Conservation (phyloP, 139 green algal species). For the Chlamydomonas urium region DNA sequence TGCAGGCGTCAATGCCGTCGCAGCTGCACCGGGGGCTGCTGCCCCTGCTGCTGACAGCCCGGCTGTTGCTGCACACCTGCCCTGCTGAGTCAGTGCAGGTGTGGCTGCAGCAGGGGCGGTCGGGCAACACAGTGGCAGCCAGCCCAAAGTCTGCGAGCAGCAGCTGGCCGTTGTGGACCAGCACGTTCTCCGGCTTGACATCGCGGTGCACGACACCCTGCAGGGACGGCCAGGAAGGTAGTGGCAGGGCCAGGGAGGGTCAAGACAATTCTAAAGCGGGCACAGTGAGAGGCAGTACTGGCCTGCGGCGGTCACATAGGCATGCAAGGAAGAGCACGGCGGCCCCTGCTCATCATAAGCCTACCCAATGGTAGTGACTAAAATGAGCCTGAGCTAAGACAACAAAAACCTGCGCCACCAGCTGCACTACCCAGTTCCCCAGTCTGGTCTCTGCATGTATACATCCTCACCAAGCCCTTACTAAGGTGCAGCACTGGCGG, state of each 20-base stretch:
- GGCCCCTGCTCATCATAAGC: neutral
- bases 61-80: too few relatives aligned
- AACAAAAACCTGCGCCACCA: too few relatives aligned
- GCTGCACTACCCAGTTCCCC: too few relatives aligned
- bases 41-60: too few relatives aligned
- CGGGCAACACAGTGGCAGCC: constrained; percentile 31
- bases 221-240: neutral
- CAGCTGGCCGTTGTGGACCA: constrained; percentile 28
- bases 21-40: too few relatives aligned
- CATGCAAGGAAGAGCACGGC: neutral
- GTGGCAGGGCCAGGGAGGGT: neutral
- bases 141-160: constrained; percentile 44
- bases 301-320: neutral
- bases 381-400: too few relatives aligned
- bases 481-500: too few relatives aligned
- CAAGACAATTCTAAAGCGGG: too few relatives aligned
- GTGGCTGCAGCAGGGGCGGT: neutral
- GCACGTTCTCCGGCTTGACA: constrained; percentile 58
- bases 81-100: too few relatives aligned
- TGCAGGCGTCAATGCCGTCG: too few relatives aligned
- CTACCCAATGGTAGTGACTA: too few relatives aligned
- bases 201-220: constrained; percentile 50
- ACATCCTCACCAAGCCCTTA: neutral
- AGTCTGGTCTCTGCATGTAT: neutral
- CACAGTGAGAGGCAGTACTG: too few relatives aligned